Conservation (phyloP, 2,329 filamentous ascomycete species). For the Botrytis byssoidea region DNA sequence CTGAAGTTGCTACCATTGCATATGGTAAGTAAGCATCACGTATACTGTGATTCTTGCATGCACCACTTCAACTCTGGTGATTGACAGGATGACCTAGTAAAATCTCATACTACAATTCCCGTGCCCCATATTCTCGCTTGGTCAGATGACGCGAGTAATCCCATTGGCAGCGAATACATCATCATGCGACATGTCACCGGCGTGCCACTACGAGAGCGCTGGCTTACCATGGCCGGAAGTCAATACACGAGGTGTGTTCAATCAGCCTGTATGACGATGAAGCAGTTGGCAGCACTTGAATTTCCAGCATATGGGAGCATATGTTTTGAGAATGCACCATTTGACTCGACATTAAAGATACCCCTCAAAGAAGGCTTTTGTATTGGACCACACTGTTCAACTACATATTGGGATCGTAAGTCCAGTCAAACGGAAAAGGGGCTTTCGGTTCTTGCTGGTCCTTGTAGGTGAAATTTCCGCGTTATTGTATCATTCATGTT, state of each 20-base stretch:
- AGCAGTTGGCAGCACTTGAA: slow-evolving; percentile 31
- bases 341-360: slow-evolving; percentile 19
- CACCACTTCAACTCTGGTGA: too few relatives aligned
- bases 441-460: slow-evolving; percentile 19
- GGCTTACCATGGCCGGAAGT: slow-evolving; percentile 37
- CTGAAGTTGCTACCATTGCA: background rate
- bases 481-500: too few relatives aligned
- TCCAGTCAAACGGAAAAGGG: slow-evolving; percentile 12
- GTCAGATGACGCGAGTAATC: slow-evolving; percentile 2
- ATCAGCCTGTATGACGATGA: slow-evolving; percentile 23
- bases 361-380: slow-evolving; percentile 30
- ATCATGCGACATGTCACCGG: slow-evolving; percentile 43
- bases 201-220: slow-evolving; percentile 39
- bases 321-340: slow-evolving; percentile 33
- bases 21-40: background rate
- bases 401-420: slow-evolving; percentile 19
- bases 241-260: slow-evolving; percentile 34
- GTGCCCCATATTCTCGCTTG: background rate
- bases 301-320: slow-evolving; percentile 42
- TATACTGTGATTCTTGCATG: too few relatives aligned
- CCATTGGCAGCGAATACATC: slow-evolving; percentile 42
- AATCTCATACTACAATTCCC: background rate
- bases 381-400: slow-evolving; percentile 39
- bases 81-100: background rate
- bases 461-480: slow-evolving; percentile 20